Base-by-base conservation (phyloP, 2,329 filamentous ascomycete species). In the Coniochaeta pulveracea region DNA sequence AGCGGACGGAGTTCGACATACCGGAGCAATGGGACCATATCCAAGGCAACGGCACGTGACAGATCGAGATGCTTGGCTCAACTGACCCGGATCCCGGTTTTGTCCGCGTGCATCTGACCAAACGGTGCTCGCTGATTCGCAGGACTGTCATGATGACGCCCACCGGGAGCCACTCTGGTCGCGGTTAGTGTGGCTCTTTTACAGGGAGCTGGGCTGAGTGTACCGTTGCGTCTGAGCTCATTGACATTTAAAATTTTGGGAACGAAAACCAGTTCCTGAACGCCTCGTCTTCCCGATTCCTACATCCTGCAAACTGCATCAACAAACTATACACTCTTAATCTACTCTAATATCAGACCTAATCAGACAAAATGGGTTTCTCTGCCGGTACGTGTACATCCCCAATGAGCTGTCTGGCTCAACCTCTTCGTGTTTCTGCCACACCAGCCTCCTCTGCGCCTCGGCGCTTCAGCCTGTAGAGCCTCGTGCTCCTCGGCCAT, bases 331-430 rank as follows among this genome's bases (percentile, higher is more conserved):
- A 22, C 18, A 49, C 38, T 40, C 35, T 51, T 49, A 47, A n/a
- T 10, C 21, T 33, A 16, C 18, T 24, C 21, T 19, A 19, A 23
- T 16, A 15, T 16, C 30, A 24, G 6, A 27, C 25, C 12, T 33
- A 25, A 33, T 24, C 30, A 17, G 19, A 25, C 30, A 33, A 58
- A 52, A 64, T 64, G 55, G 47, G 44, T 52, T 58, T 55, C 51
- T 49, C 54, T 49, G 49, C 56, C 40, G 63, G 63, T 66, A 62
- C 46, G 63, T 57, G 38, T n/a, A n/a, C n/a, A n/a, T n/a, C n/a
- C n/a, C n/a, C n/a, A n/a, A n/a, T n/a, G n/a, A n/a, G 24, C 29
- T 24, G 15, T 22, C 24, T 15, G 14, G 17, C 17, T 19, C 21
- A 12, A 10, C 12, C n/a, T 15, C 22, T 6, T 28, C 26, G 14